Conservation (phyloP, 805 yeast genomes). For the Yarrowia alimentaria region DNA sequence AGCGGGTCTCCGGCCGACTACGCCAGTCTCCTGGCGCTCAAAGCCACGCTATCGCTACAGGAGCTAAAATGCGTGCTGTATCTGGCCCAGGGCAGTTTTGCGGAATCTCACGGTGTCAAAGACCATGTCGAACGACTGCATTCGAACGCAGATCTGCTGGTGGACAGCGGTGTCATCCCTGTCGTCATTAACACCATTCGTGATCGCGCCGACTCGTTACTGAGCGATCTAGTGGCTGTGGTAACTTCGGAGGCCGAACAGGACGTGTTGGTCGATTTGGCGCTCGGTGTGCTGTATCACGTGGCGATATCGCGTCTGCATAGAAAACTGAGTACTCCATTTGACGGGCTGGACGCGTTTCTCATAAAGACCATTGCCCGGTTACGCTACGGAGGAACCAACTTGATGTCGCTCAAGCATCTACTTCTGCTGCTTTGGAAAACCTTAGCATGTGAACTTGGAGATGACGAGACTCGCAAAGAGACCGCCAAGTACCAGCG, state of each 20-base stretch:
- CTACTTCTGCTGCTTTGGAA: slow-evolving; percentile 48
- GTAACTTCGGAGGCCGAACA: background rate
- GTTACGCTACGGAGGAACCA: slow-evolving; percentile 13
- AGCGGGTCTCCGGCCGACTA: no score
- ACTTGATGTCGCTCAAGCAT: slow-evolving; percentile 50
- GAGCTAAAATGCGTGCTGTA: background rate
- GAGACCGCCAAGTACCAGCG: slow-evolving; percentile 50
- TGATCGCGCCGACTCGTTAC: background rate
- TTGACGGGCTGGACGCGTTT: background rate
- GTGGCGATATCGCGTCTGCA: background rate
- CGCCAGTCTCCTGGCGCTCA: no score
- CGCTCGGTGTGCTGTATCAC: slow-evolving; percentile 13
- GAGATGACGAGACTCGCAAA: slow-evolving; percentile 47
- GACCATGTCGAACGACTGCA: background rate
- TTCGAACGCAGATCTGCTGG: background rate
- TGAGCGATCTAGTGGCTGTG: slow-evolving; percentile 3
- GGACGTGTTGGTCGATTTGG: background rate
- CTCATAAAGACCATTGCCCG: slow-evolving; percentile 1
- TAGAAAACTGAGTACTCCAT: background rate
- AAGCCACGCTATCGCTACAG: no score
- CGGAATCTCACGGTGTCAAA: background rate
- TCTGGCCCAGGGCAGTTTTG: slow-evolving; percentile 9
- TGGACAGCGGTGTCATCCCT: background rate
- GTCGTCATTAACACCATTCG: background rate
- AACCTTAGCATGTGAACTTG: slow-evolving; percentile 38